Percentiles rank a stretch among this genome's conserved stretches.
Conservation (phyloP, 2,329 filamentous ascomycete species). For the Phialemoniopsis sp. region DNA sequence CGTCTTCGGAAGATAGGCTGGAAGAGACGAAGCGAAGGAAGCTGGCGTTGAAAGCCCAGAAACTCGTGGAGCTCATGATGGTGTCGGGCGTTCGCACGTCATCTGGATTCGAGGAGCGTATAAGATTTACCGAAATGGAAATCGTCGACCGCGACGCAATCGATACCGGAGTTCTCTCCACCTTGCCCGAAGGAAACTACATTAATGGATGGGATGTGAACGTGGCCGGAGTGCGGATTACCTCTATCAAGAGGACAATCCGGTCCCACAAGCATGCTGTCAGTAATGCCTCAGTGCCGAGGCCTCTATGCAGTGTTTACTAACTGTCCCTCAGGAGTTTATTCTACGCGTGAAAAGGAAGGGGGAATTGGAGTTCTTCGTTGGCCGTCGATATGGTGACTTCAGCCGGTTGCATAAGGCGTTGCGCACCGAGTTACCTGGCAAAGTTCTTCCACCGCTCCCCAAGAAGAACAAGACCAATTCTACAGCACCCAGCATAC, state of each 20-base stretch:
- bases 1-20: conserved; percentile 89
- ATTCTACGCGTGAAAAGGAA: conserved; percentile 79
- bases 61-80: conserved; percentile 99
- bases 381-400: conserved; percentile 84
- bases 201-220: conserved; percentile 98
- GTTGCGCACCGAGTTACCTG: conserved; percentile 80
- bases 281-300: conserved; percentile 26
- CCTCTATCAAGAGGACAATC: conserved; percentile 78
- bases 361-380: conserved; percentile 70
- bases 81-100: conserved; percentile 94
- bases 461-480: conserved; percentile 89
- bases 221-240: conserved; percentile 81
- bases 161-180: conserved; percentile 82
- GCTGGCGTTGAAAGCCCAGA: conserved; percentile 86
- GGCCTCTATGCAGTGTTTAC: not conserved
- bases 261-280: conserved; percentile 89
- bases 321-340: conserved; percentile 63
- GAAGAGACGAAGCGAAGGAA: conserved; percentile 96
- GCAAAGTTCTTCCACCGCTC: conserved; percentile 80
- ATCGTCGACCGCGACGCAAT: conserved; percentile 92
- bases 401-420: conserved; percentile 77
- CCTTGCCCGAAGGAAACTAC: conserved; percentile 83
- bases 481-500: conserved; percentile 57
- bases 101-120: conserved; percentile 95
- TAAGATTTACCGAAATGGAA: conserved; percentile 94